Evolutionary conservation across 768 basidiomycete genomes (phyloP), one percentile per base, ranked within the genome.

Genomic region (Boletus speciosus): DNA sequence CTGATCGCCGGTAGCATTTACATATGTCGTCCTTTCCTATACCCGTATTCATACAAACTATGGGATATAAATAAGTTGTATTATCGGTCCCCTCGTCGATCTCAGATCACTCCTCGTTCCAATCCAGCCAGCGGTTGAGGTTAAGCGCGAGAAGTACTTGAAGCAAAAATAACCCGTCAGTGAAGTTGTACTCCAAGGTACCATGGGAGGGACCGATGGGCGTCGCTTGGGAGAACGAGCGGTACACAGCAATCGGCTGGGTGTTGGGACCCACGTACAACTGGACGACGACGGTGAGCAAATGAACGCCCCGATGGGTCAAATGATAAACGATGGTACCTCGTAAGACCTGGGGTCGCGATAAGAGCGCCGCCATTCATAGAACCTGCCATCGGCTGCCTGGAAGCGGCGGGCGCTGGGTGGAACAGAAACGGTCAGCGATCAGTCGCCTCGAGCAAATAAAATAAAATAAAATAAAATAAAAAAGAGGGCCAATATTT

Each of bases 71-170:
- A 67, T 61, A 68, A 66, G 38, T 49, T 49, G 32, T 57, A 66
- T 64, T 57, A 59, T 60, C 52, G 40, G 46, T 23, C 47, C 35
- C 40, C 27, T 56, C 34, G 51, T 55, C 49, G 51, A 60, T 63
- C 56, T 48, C 36, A 43, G 49, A 52, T 59, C 38, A 63, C 73
- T 75, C 67, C 75, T 66, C 64, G 61, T 78, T 75, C 66, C 76
- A 71, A 71, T 89, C 88, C 65, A 89, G 70, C 86, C 86, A 90
- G 54, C 88, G 78, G 69, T 88, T 88, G 58, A 90, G 72, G 65
- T 79, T 84, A 49, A 90, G 74, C 7, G 89, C 77, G 38, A 90
- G 71, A 54, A 89, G 71, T 5, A 79, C 77, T 63, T 88, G 80
- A 19, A 85, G 75, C 58, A 90, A 69, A 50, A 89, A 80, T 35